Percentiles rank a stretch among this genome's conserved stretches.
phyloP scores from a whole-genome alignment of 257 asterid genomes.

The Rubia yunnanensis region DNA sequence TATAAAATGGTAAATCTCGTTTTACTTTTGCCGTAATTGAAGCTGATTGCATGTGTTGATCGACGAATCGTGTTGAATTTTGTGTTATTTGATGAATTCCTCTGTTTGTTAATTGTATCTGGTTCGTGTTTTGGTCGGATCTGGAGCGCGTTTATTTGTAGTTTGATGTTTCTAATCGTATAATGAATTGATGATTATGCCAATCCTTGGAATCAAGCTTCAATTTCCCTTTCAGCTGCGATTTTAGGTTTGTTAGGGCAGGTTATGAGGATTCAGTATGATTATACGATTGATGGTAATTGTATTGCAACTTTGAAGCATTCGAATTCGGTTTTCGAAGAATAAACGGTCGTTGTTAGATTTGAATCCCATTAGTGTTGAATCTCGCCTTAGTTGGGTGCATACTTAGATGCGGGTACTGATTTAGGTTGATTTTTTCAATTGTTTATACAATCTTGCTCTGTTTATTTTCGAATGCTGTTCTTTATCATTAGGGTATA shows the following conservation, averaged over 20 bases:
- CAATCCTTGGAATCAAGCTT: not conserved
- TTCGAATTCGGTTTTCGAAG: too few species aligned
- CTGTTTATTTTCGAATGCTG: not conserved
- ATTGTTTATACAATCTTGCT: not conserved
- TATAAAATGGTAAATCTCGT: slow-evolving; percentile 31
- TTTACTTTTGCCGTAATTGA: not conserved
- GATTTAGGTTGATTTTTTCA: not conserved
- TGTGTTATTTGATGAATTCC: not conserved
- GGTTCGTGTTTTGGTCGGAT: not conserved
- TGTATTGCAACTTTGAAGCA: not conserved
- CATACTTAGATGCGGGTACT: not conserved
- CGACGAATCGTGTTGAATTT: not conserved
- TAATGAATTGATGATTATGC: not conserved
- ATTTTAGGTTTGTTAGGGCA: not conserved
- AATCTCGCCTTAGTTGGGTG: not conserved
- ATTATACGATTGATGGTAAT: not conserved
- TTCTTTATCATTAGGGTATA: not conserved
- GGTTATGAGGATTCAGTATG: too few species aligned
- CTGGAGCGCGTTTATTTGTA: too few species aligned
- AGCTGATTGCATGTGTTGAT: not conserved
- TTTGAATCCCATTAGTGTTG: not conserved
- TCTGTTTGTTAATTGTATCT: not conserved
- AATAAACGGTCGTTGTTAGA: too few species aligned
- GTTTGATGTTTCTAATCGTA: too few species aligned
- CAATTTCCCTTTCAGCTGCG: not conserved